Base-by-base conservation (phyloP, 805 yeast species). In the Candida khao-thaluensis region DNA sequence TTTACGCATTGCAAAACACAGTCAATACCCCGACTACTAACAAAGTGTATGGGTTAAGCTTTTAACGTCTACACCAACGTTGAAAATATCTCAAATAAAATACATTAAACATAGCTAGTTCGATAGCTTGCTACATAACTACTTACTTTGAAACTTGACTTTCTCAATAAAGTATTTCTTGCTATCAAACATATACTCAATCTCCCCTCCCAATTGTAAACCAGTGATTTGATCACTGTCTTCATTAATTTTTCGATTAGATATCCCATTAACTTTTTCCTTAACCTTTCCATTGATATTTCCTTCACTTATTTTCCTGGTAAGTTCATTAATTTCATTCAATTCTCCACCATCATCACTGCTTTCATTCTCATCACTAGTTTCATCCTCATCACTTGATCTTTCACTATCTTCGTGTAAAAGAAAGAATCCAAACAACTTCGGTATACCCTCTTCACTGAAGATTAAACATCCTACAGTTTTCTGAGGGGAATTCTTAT, bases 111-210 rank as follows among this genome's bases (percentile, higher is more conserved):
- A 26, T 26, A 26, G 29, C 29, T 17, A 26, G 29, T 10, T 26
- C 17, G 29, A 26, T 26, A n/a, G 29, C 29, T 26, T 26, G 29
- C 29, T 26, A 26, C 29, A 26, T 26, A 26, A 26, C 29, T 26
- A 26, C 17, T 26, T 26, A 26, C 17, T 26, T 26, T 12, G 17
- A 26, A 26, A 26, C 29, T 26, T 26, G 29, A 26, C 29, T 26
- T 26, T 26, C 29, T 26, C 29, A 12, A 26, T 26, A 26, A 26
- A 26, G 29, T 26, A 26, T 26, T 26, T 26, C 29, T 26, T 26
- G 29, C 29, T 26, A 26, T 26, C 17, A 26, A 26, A 26, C 29
- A 26, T 26, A 26, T 26, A 26, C 29, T 26, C 29, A 26, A 26
- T 26, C 29, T 26, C 29, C 17, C 29, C 29, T 26, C 29, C 29